Evolutionary conservation across 2,329 filamentous ascomycete genomes (phyloP).

Genomic region (Colletotrichum sp.): DNA sequence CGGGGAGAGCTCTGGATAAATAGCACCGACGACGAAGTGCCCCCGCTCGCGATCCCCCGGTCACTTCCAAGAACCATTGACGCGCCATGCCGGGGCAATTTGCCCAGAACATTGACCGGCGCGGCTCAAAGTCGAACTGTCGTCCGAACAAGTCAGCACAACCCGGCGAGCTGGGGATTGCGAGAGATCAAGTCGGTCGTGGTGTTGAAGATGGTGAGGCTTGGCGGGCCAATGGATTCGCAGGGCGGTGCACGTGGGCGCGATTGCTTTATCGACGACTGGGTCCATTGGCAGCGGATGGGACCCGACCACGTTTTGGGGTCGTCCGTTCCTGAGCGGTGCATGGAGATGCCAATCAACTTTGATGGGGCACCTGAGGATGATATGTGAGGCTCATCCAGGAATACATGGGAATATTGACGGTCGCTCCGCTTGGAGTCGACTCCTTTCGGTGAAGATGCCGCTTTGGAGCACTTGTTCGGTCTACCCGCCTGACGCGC

Average conservation of each 20-base stretch:
- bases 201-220: background rate
- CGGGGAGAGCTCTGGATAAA: slow-evolving; percentile 14
- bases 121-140: slow-evolving; percentile 8
- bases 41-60: slow-evolving; percentile 1
- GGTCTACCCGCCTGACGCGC: background rate
- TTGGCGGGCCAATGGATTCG: slow-evolving; percentile 31
- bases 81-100: slow-evolving; percentile 19
- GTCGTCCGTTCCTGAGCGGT: background rate
- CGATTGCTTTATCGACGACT: background rate
- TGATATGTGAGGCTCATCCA: background rate
- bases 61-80: slow-evolving; percentile 7
- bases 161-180: background rate
- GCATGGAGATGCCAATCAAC: background rate
- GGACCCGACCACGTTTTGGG: slow-evolving; percentile 4
- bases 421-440: background rate
- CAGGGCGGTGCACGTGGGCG: slow-evolving; percentile 29
- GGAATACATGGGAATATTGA: background rate
- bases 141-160: background rate
- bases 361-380: background rate
- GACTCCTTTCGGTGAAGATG: background rate
- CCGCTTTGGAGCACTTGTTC: background rate
- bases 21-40: slow-evolving; percentile 1
- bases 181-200: background rate
- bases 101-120: slow-evolving; percentile 5
- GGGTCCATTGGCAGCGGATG: slow-evolving; percentile 8